Evolutionary conservation across 108 stramenopile genomes (phyloP).

Genomic region (Licmophora abbreviata): DNA sequence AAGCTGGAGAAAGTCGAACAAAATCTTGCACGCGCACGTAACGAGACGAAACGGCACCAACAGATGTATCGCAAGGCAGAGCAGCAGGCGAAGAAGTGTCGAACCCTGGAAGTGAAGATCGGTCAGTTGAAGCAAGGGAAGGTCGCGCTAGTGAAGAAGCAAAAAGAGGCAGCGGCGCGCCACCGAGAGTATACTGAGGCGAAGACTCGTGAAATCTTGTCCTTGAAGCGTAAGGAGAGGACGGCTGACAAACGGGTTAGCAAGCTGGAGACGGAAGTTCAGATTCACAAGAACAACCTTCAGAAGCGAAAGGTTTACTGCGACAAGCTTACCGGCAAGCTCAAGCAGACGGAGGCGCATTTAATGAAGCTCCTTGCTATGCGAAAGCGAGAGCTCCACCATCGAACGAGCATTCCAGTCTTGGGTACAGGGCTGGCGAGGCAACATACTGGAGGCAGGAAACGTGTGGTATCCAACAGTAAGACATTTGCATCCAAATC

Average conservation of each 20-base stretch:
- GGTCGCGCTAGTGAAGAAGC: slow-evolving; percentile 63
- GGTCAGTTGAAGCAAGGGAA: slow-evolving; percentile 65
- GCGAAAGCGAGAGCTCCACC: slow-evolving; percentile 38
- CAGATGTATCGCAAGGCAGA: slow-evolving; percentile 71
- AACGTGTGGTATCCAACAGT: too few relatives aligned
- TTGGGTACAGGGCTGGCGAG: neutral
- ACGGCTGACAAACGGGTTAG: slow-evolving; percentile 44
- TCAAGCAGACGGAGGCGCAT: slow-evolving; percentile 76
- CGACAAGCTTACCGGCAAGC: slow-evolving; percentile 58
- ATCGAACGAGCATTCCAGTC: neutral
- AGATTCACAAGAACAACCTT: slow-evolving; percentile 56
- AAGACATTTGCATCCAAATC: slow-evolving; percentile 19
- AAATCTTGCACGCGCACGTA: slow-evolving; percentile 51
- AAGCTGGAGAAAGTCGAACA: slow-evolving; percentile 68
- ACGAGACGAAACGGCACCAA: slow-evolving; percentile 63
- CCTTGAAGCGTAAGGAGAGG: slow-evolving; percentile 61
- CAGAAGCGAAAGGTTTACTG: slow-evolving; percentile 55
- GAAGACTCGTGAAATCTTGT: slow-evolving; percentile 68
- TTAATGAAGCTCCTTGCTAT: slow-evolving; percentile 66
- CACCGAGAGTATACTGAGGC: slow-evolving; percentile 60
- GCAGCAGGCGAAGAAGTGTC: slow-evolving; percentile 59
- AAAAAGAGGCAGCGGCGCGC: slow-evolving; percentile 51
- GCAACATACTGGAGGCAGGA: neutral
- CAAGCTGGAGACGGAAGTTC: slow-evolving; percentile 62
- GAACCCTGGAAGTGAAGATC: slow-evolving; percentile 68